Evolutionary conservation across 257 asterid genomes (phyloP), one percentile per base, ranked within the genome.

Genomic region (Salvia miltiorrhiza): DNA sequence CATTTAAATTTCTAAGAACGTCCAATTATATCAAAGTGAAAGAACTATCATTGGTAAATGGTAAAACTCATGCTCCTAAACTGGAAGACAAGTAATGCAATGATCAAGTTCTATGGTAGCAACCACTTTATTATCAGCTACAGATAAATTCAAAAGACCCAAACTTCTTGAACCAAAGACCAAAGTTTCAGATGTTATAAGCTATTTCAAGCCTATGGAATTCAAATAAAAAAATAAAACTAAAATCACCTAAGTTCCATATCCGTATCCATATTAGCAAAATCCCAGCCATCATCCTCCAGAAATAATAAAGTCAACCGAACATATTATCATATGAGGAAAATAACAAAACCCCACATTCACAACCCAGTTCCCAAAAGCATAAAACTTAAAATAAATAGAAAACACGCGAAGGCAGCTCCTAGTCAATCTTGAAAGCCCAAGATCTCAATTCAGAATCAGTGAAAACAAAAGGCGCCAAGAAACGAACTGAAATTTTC

Each of bases 401-500:
- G 13, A 55, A 9, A 44, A 11, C 20, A 41, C 28, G 48, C 17
- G 21, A 16, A 43, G 6, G 19, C 7, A 30, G 41, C 37, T 32
- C 50, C 30, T 12, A 35, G 43, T 43, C 32, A 11, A 23, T 48
- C n/a, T 53, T 28, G 78, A 67, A 77, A 73, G 30, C 72, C 72
- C 26, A 16, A 58, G 73, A 73, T 66, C 76, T 67, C 14, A 69
- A 73, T 62, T 52, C 66, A 56, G 61, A n/a, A 39, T 4, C 9
- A 56, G 40, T 5, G 5, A 57, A 20, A 56, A 0, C 1, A 39
- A 55, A 60, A 60, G 21, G 12, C 33, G 16, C 0, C 40, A 43
- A 20, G 49, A 9, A 63, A 41, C 20, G 21, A 28, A 63, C 6
- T 32, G 5, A 21, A 44, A 17, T 47, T 56, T 21, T 45, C 39